A percentile compares a stretch with the other conserved stretches of the same genome.
Evolutionary conservation across 2,329 filamentous ascomycete genomes (phyloP).

Genomic region (Talaromyces sp.): DNA sequence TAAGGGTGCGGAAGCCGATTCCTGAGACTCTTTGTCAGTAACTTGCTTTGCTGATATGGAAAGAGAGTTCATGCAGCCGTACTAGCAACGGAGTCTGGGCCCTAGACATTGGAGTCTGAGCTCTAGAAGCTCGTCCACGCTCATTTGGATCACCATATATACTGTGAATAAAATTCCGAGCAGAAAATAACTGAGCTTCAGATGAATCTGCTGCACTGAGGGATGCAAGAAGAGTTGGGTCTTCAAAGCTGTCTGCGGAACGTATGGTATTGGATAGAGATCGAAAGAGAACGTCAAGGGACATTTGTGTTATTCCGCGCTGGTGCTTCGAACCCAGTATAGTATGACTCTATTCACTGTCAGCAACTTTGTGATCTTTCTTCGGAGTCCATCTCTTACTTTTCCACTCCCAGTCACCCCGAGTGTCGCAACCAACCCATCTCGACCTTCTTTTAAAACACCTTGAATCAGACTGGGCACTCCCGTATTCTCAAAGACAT

Average conservation of each 20-base stretch:
- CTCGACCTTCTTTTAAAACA: slow-evolving; percentile 76
- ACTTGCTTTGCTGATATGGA: background rate
- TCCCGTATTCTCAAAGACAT: slow-evolving; percentile 76
- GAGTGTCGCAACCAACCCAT: slow-evolving; percentile 84
- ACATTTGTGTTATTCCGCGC: slow-evolving; percentile 84
- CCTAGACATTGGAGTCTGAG: slow-evolving; percentile 60
- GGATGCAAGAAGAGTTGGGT: slow-evolving; percentile 63
- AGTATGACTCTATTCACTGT: slow-evolving; percentile 69
- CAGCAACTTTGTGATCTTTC: background rate
- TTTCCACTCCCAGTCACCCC: slow-evolving; percentile 96
- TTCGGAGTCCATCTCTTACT: slow-evolving; percentile 48
- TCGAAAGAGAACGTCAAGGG: slow-evolving; percentile 82
- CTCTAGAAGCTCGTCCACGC: slow-evolving; percentile 58
- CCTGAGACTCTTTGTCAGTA: slow-evolving; percentile 4
- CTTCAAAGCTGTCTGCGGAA: slow-evolving; percentile 49
- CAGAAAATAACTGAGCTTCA: slow-evolving; percentile 71
- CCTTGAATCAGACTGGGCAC: slow-evolving; percentile 72
- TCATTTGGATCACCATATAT: slow-evolving; percentile 63
- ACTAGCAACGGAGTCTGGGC: slow-evolving; percentile 42
- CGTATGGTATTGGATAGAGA: slow-evolving; percentile 70
- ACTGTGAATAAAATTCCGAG: slow-evolving; percentile 70
- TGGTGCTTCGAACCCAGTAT: slow-evolving; percentile 84
- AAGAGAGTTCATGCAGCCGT: slow-evolving; percentile 20
- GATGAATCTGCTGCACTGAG: slow-evolving; percentile 72
- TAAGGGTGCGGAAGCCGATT: slow-evolving; percentile 47